Percentiles rank a stretch among this genome's conserved stretches.
Evolutionary conservation across 2,329 filamentous ascomycete genomes (phyloP).

Genomic region (Aureobasidium namibiae): DNA sequence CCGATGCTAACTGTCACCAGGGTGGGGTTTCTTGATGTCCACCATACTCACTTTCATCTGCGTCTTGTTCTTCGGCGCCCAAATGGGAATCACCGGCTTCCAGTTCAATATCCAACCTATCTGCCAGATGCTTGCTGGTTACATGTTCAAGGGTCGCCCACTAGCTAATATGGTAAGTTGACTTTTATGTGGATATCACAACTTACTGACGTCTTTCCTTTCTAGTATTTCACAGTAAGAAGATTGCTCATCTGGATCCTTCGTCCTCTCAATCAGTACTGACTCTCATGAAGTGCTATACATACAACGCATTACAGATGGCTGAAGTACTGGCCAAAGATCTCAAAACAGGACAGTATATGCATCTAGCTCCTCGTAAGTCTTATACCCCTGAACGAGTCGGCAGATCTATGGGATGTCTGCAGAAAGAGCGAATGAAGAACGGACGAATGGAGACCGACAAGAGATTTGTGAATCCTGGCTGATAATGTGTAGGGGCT

Average conservation of each 20-base stretch:
- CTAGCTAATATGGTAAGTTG: slow-evolving; percentile 24
- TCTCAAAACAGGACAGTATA: slow-evolving; percentile 31
- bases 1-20: background rate
- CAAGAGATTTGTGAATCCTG: background rate
- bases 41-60: slow-evolving; percentile 18
- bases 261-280: slow-evolving; percentile 21
- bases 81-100: slow-evolving; percentile 29
- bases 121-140: slow-evolving; percentile 42
- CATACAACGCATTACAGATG: slow-evolving; percentile 25
- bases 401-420: background rate
- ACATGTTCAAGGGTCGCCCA: slow-evolving; percentile 35
- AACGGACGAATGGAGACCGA: background rate
- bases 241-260: background rate
- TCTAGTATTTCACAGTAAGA: background rate
- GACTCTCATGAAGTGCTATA: background rate
- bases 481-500: background rate
- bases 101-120: slow-evolving; percentile 34
- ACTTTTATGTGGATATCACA: background rate
- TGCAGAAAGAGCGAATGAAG: background rate
- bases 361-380: slow-evolving; percentile 27
- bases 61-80: slow-evolving; percentile 23
- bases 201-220: background rate
- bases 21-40: slow-evolving; percentile 26
- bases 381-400: slow-evolving; percentile 18
- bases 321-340: slow-evolving; percentile 25